Conservation (phyloP, 306 rosid genomes). For the Vachellia collinsii region DNA sequence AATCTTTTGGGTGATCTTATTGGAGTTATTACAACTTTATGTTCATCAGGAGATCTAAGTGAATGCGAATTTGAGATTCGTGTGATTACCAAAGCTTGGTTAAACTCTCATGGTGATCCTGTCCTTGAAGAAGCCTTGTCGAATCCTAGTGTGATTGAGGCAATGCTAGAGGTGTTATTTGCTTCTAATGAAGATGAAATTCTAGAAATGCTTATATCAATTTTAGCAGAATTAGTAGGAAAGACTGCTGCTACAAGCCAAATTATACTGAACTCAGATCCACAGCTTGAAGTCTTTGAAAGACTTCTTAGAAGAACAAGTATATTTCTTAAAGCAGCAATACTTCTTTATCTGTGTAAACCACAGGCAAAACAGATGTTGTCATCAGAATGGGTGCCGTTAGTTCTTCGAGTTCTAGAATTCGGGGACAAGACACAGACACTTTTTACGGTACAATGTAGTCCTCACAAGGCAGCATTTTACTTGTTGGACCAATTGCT, state of each 20-base stretch:
- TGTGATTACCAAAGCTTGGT: slow-evolving; percentile 68
- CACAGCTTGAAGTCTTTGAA: slow-evolving; percentile 71
- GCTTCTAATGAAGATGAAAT: slow-evolving; percentile 75
- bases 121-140: slow-evolving; percentile 61
- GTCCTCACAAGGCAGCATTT: slow-evolving; percentile 73
- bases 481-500: slow-evolving; percentile 81
- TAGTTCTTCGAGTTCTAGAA: slow-evolving; percentile 77
- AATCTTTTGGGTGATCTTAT: slow-evolving; percentile 51
- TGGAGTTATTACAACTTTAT: slow-evolving; percentile 55
- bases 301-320: slow-evolving; percentile 69
- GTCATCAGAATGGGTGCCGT: slow-evolving; percentile 78
- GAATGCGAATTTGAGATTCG: slow-evolving; percentile 76
- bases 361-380: slow-evolving; percentile 86
- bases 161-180: slow-evolving; percentile 72
- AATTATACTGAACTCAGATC: slow-evolving; percentile 70
- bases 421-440: slow-evolving; percentile 80
- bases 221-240: slow-evolving; percentile 63
- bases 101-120: slow-evolving; percentile 63
- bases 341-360: slow-evolving; percentile 66
- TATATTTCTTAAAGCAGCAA: slow-evolving; percentile 78
- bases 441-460: slow-evolving; percentile 73
- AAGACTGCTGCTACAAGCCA: slow-evolving; percentile 48
- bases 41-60: slow-evolving; percentile 57
- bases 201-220: slow-evolving; percentile 67
- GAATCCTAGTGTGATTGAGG: slow-evolving; percentile 60